Evolutionary conservation across 2,329 filamentous ascomycete species (phyloP), one percentile per base, ranked within the genome.

Genomic region (Fusarium tricinctum): DNA sequence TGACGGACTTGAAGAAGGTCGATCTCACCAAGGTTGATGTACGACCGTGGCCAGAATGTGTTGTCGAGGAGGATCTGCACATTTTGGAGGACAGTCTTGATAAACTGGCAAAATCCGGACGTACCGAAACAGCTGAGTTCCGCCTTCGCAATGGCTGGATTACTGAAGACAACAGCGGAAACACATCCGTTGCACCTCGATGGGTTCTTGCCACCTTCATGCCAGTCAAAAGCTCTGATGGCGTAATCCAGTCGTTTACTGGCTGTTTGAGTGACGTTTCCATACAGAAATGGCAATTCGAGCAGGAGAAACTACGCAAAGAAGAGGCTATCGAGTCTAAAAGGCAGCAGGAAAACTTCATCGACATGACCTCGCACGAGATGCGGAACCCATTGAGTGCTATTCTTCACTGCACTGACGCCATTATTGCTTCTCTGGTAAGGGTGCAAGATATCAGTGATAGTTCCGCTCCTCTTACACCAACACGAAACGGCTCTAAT

Each of bases 321-420:
- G 84, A 85, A 43, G 85, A 88, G 58, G 86, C 86, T 2, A 83
- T 88, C 26, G 85, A 88, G 72, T 84, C 85, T 30, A 87, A 86
- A 71, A 81, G 89, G 7, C 90, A 92, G 74, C 92, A 95, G 74
- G 91, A 94, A 72, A 92, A 92, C 67, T 94, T 94, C 72, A 92
- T 94, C 73, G 92, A 93, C 76, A 92, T 93, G 81, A 87, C 86
- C 2, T 88, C 87, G 15, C 90, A 92, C 74, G 90, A 92, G 74
- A 90, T 92, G 86, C 85, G 91, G 26, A 93, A 93, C 70, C 91
- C 91, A 1, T 80, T 93, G 26, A 89, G 86, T 43, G 91, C 91
- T 1, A 93, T 93, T 19, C 79, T 93, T 28, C 91, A 93, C 74
- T 92, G 90, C 74, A 89, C 90, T 2, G 91, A 93, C 66, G 89